Evolutionary conservation across 805 yeast genomes (phyloP).

Genomic region (Starmerella floricola): DNA sequence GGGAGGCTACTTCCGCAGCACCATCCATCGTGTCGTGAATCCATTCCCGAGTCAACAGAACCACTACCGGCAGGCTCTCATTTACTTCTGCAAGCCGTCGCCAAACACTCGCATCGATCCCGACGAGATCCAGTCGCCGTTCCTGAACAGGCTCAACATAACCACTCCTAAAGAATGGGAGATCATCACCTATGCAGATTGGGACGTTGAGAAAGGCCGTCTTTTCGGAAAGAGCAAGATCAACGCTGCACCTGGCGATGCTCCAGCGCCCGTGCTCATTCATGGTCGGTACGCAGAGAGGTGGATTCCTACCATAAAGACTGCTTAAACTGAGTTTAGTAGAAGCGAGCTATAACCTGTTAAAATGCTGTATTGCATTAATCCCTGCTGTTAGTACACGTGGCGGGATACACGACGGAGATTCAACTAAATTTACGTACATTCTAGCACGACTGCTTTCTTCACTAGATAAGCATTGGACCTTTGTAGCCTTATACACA

Average conservation of each 20-base stretch:
- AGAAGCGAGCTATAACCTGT: no score
- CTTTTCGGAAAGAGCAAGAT: slow-evolving; percentile 35
- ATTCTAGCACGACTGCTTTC: no score
- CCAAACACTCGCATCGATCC: slow-evolving; percentile 33
- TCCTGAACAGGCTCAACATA: slow-evolving; percentile 29
- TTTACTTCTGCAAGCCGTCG: slow-evolving; percentile 36
- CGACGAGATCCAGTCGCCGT: slow-evolving; percentile 32
- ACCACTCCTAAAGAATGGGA: slow-evolving; percentile 30
- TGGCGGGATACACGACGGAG: no score
- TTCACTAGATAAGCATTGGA: no score
- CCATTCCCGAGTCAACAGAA: slow-evolving; percentile 36
- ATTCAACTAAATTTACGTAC: no score
- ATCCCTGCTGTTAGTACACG: no score
- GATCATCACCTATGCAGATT: slow-evolving; percentile 32
- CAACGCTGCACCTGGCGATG: slow-evolving; percentile 30
- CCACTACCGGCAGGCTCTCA: slow-evolving; percentile 32
- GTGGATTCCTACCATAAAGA: slow-evolving; percentile 30
- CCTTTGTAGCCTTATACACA: no score
- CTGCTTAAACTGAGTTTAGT: no score
- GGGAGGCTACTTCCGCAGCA: slow-evolving; percentile 38
- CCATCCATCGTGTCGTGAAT: slow-evolving; percentile 38
- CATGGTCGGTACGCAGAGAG: slow-evolving; percentile 36
- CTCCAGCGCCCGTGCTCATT: slow-evolving; percentile 31
- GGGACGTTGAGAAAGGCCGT: slow-evolving; percentile 39
- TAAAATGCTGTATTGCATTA: no score